Conservation (phyloP, 805 yeast genomes). For the Metschnikowia aberdeeniae region DNA sequence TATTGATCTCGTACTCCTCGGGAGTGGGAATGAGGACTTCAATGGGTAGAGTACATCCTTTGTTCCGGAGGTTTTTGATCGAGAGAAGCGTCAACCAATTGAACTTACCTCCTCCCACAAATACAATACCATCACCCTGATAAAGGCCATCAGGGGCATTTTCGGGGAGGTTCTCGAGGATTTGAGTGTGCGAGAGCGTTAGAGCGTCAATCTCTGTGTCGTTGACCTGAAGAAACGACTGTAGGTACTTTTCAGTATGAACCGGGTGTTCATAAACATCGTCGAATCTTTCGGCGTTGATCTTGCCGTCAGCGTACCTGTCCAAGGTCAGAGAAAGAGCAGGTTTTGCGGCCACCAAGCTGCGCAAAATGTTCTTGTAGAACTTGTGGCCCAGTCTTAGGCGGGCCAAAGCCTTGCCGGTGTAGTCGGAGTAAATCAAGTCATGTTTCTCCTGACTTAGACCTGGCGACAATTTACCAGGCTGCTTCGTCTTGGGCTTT, state of each 20-base stretch:
- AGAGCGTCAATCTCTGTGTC: slow-evolving; percentile 41
- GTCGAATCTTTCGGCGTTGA: slow-evolving; percentile 26
- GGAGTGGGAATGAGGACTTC: slow-evolving; percentile 76
- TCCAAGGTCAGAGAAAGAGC: slow-evolving; percentile 33
- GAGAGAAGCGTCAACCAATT: slow-evolving; percentile 68
- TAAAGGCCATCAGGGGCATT: slow-evolving; percentile 33
- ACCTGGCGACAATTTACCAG: neutral
- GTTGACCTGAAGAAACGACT: slow-evolving; percentile 45
- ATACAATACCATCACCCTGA: slow-evolving; percentile 54
- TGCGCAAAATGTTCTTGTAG: slow-evolving; percentile 40
- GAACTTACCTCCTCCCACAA: slow-evolving; percentile 78
- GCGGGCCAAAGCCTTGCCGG: slow-evolving; percentile 5
- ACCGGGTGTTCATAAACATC: slow-evolving; percentile 30
- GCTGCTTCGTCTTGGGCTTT: neutral
- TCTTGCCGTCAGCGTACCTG: slow-evolving; percentile 34
- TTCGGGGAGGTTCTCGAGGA: slow-evolving; percentile 44
- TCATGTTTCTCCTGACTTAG: slow-evolving; percentile 11
- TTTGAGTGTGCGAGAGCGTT: slow-evolving; percentile 43
- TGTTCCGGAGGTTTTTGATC: slow-evolving; percentile 58
- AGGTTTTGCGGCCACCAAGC: slow-evolving; percentile 44
- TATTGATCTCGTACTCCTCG: slow-evolving; percentile 66
- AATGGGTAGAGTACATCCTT: slow-evolving; percentile 68
- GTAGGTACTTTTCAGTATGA: slow-evolving; percentile 52
- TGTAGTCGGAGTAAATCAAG: slow-evolving; percentile 8
- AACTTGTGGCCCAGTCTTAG: slow-evolving; percentile 36